Evolutionary conservation across 306 rosid genomes (phyloP).

Genomic region (Glycyrrhiza uralensis): DNA sequence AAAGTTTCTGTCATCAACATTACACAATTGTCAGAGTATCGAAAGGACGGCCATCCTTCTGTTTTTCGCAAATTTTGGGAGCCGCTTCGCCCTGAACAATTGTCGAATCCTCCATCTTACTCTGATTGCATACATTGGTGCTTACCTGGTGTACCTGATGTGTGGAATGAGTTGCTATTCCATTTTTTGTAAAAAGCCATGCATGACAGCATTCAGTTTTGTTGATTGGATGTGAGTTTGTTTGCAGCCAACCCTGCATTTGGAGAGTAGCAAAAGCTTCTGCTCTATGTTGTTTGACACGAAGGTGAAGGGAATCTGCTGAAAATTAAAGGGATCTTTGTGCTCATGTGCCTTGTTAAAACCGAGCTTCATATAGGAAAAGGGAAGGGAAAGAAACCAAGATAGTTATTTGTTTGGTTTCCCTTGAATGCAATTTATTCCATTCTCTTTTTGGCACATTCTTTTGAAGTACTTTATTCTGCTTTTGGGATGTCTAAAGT

Average conservation of each 20-base stretch:
- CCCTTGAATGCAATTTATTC: conserved; percentile 10
- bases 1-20: conserved; percentile 79
- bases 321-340: background rate
- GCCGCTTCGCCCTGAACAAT: conserved; percentile 57
- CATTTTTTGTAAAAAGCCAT: conserved; percentile 47
- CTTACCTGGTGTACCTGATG: conserved; percentile 92
- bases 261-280: conserved; percentile 7
- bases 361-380: background rate
- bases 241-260: background rate
- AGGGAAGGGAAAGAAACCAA: background rate
- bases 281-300: background rate
- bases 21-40: conserved; percentile 88
- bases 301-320: background rate
- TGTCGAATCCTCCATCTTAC: conserved; percentile 76
- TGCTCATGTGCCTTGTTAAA: background rate
- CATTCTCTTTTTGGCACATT: background rate
- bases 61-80: conserved; percentile 95
- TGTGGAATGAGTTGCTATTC: conserved; percentile 89
- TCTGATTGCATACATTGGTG: conserved; percentile 99
- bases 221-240: background rate
- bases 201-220: background rate
- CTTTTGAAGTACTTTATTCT: background rate
- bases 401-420: conserved; percentile 1
- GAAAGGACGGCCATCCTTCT: conserved; percentile 95
- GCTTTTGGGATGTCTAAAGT: no score